Evolutionary conservation across 2,329 filamentous ascomycete genomes (phyloP).

Genomic region (Ceratocystis cubensis): DNA sequence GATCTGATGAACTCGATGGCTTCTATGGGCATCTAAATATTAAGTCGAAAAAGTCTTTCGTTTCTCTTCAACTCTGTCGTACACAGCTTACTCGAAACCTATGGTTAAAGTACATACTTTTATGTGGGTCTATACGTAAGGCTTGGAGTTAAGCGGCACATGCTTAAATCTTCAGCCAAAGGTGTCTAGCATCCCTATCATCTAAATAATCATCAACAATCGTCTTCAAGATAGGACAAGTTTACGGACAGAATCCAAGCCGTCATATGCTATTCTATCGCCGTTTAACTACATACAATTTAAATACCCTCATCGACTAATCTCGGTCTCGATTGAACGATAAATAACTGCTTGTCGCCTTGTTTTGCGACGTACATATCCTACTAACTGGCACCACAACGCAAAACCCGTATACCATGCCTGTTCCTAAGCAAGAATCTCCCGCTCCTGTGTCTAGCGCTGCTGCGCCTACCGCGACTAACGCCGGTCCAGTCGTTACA

Average conservation of each 20-base stretch:
- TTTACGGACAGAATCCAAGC: background rate
- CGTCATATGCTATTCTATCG: background rate
- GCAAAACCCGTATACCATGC: background rate
- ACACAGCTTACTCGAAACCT: background rate
- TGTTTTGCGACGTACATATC: conserved; percentile 2
- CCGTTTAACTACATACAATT: background rate
- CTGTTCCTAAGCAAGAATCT: background rate
- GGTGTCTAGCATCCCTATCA: background rate
- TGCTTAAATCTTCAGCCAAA: background rate
- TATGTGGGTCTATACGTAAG: conserved; percentile 5
- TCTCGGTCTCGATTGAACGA: background rate
- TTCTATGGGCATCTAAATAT: too few relatives aligned
- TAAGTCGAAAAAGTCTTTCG: too few relatives aligned
- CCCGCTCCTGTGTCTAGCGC: background rate
- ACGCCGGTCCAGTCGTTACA: background rate
- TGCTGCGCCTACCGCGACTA: background rate
- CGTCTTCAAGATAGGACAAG: background rate
- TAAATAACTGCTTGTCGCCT: background rate
- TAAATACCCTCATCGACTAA: background rate
- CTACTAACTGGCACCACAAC: background rate
- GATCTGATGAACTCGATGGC: too few relatives aligned
- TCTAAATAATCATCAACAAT: background rate
- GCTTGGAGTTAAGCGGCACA: background rate
- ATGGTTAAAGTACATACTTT: background rate
- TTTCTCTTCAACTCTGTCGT: too few relatives aligned